Evolutionary conservation across 805 yeast species (phyloP).

Genomic region (Candida nanaspora): DNA sequence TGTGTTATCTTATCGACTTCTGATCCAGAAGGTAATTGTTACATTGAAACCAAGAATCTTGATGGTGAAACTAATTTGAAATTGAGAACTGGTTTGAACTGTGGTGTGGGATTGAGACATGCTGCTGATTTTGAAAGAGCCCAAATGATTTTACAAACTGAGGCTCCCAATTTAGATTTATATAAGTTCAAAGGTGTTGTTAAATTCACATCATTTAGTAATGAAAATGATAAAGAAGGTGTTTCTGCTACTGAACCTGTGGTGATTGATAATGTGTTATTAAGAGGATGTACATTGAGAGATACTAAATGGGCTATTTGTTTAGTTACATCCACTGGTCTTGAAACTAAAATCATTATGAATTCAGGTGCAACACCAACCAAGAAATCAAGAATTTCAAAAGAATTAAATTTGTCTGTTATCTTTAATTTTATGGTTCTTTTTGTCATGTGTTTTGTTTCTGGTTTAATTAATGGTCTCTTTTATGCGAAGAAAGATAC

Average conservation of each 20-base stretch:
- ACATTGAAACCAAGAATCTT: constrained; percentile 72
- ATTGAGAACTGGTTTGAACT: constrained; percentile 66
- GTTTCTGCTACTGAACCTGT: constrained; percentile 51
- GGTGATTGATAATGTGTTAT: constrained; percentile 57
- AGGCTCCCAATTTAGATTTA: constrained; percentile 76
- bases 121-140: constrained; percentile 42
- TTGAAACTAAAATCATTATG: constrained; percentile 74
- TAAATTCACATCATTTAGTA: constrained; percentile 29
- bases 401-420: constrained; percentile 67
- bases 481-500: constrained; percentile 39
- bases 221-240: constrained; percentile 28
- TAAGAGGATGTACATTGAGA: constrained; percentile 73
- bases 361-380: constrained; percentile 78
- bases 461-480: constrained; percentile 67
- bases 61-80: constrained; percentile 80
- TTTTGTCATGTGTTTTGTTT: constrained; percentile 59
- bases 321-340: constrained; percentile 68
- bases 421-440: constrained; percentile 56
- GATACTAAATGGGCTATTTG: constrained; percentile 84
- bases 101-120: constrained; percentile 39
- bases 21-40: constrained; percentile 60
- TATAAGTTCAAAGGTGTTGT: constrained; percentile 72
- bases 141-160: constrained; percentile 68
- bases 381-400: constrained; percentile 64
- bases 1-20: constrained; percentile 59